Evolutionary conservation across 441 rosid genomes (phyloP).

Genomic region (Pelargonium fulgidum): DNA sequence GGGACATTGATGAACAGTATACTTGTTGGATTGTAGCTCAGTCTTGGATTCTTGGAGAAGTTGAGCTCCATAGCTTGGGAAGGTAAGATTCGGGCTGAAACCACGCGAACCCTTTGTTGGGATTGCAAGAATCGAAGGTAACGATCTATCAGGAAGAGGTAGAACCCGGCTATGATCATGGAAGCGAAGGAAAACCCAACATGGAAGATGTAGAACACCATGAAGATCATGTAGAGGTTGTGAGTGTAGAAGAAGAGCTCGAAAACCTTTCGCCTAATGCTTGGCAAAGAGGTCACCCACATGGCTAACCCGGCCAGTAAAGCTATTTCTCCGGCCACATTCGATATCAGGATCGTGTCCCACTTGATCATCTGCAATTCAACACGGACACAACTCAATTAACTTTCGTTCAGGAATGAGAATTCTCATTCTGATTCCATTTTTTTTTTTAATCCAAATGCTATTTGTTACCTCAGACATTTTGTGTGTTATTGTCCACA

Average conservation of each 20-base stretch:
- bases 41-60: conserved; percentile 40
- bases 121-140: conserved; percentile 60
- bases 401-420: too few relatives aligned
- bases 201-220: conserved; percentile 54
- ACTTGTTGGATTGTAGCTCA: conserved; percentile 41
- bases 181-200: conserved; percentile 43
- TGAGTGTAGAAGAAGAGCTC: conserved; percentile 65
- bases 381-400: not conserved
- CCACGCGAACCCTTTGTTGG: conserved; percentile 33
- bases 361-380: conserved; percentile 42
- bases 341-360: conserved; percentile 32
- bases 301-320: conserved; percentile 41
- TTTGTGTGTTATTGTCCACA: conserved; percentile 30
- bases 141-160: conserved; percentile 64
- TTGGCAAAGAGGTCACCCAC: conserved; percentile 53
- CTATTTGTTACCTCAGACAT: conserved; percentile 29
- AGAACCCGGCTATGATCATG: conserved; percentile 53
- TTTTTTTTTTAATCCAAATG: not conserved
- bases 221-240: conserved; percentile 45
- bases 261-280: conserved; percentile 42
- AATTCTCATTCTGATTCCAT: too few relatives aligned
- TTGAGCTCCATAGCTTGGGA: conserved; percentile 43
- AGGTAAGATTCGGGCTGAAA: conserved; percentile 52
- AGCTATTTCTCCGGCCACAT: conserved; percentile 52
- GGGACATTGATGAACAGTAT: conserved; percentile 45